Conservation (phyloP, 2,329 filamentous ascomycete genomes). For the Pseudogymnoascus sp. region DNA sequence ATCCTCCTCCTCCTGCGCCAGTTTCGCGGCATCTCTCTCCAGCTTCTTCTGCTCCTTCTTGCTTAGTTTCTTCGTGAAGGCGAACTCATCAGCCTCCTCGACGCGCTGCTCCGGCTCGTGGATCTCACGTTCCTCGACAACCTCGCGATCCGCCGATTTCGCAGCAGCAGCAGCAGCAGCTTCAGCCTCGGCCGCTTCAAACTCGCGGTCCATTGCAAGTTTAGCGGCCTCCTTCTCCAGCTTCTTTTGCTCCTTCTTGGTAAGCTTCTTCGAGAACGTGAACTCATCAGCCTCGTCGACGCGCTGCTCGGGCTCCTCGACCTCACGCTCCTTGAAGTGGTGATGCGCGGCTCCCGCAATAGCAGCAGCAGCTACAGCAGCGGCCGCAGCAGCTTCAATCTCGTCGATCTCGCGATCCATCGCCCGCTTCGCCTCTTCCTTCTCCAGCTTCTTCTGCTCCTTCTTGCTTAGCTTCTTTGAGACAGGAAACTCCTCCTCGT, state of each 20-base stretch:
- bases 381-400: conserved; percentile 1
- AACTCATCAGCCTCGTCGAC: conserved; percentile 17
- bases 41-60: conserved; percentile 13
- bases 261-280: conserved; percentile 23
- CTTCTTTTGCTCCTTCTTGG: conserved; percentile 37
- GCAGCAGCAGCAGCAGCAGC: neutral
- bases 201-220: conserved; percentile 19
- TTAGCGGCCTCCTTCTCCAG: conserved; percentile 35
- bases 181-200: conserved; percentile 1
- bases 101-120: neutral
- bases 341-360: neutral
- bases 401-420: conserved; percentile 19
- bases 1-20: neutral
- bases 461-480: conserved; percentile 31
- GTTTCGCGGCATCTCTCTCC: conserved; percentile 17
- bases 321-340: neutral
- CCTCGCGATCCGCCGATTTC: neutral
- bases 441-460: conserved; percentile 39
- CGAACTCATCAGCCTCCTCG: conserved; percentile 14
- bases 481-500: conserved; percentile 24
- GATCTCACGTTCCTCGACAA: neutral
- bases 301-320: neutral
- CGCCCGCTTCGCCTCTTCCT: conserved; percentile 27
- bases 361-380: neutral
- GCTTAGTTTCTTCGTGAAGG: conserved; percentile 17